Conservation (phyloP, 2,329 filamentous ascomycete genomes). For the Myotisia sp. region DNA sequence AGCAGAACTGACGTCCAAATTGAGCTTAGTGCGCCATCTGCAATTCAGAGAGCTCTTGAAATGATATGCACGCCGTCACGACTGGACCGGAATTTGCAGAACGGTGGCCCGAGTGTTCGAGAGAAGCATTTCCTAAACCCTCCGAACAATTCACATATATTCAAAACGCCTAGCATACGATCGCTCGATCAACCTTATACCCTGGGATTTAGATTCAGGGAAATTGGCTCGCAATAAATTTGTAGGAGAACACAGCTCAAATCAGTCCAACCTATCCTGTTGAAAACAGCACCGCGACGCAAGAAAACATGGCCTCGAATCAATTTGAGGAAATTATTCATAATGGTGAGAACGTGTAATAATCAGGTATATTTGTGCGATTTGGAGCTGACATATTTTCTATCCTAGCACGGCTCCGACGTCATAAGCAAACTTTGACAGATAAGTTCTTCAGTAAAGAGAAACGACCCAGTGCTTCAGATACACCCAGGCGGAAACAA, state of each 20-base stretch:
- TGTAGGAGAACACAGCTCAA: too few relatives aligned
- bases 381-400: slow-evolving; percentile 8
- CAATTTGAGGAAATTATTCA: slow-evolving; percentile 40
- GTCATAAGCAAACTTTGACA: slow-evolving; percentile 43
- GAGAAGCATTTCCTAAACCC: too few relatives aligned
- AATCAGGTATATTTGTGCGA: slow-evolving; percentile 4
- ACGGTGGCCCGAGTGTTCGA: too few relatives aligned
- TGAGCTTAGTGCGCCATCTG: too few relatives aligned
- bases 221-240: background rate
- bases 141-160: too few relatives aligned
- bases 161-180: too few relatives aligned
- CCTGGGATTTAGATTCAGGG: background rate
- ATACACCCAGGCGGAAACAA: slow-evolving; percentile 22
- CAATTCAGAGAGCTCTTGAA: too few relatives aligned
- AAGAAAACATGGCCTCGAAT: slow-evolving; percentile 14
- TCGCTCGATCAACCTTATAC: background rate
- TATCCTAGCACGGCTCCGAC: slow-evolving; percentile 34
- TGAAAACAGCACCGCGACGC: background rate
- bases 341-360: slow-evolving; percentile 27
- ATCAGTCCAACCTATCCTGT: background rate
- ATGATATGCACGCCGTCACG: too few relatives aligned
- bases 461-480: slow-evolving; percentile 36
- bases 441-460: slow-evolving; percentile 45
- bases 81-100: too few relatives aligned
- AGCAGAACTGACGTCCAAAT: too few relatives aligned